Percentiles rank a stretch among this genome's conserved stretches.
These are phyloP conservation scores for Microcyclosporella mali DNA, from an alignment of 2,329 filamentous ascomycete genomes.

Conservation along the genomic window DNA sequence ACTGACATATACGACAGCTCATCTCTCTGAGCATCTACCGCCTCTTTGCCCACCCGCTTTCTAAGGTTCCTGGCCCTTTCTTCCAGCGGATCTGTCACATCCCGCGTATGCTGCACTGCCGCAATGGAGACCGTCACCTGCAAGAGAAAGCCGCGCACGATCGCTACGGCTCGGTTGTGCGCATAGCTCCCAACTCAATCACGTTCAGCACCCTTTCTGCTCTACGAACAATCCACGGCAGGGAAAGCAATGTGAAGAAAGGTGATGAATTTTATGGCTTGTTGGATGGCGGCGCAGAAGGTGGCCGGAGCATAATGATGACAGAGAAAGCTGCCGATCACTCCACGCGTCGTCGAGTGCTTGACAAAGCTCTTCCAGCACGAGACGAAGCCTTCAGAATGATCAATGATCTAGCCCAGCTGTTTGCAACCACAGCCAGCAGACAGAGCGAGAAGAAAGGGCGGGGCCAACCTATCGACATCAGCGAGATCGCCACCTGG, in stretches of 20 bases:
- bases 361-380: background rate
- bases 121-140: background rate
- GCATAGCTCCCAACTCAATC: background rate
- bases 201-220: background rate
- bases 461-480: background rate
- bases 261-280: slow-evolving; percentile 1
- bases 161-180: background rate
- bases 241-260: slow-evolving; percentile 1
- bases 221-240: background rate
- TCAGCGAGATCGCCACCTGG: background rate
- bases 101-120: background rate
- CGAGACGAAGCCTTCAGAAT: background rate
- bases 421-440: background rate
- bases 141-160: background rate
- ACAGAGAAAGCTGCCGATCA: background rate
- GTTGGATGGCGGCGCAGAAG: slow-evolving; percentile 1
- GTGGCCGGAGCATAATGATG: slow-evolving; percentile 1
- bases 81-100: background rate
- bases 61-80: background rate
- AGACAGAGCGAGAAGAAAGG: background rate
- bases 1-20: too few relatives aligned
- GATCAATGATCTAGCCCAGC: background rate
- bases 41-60: background rate
- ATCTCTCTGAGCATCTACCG: background rate
- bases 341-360: background rate